phyloP scores from a whole-genome alignment of 2,329 filamentous ascomycete species.

The Leptographium lundbergii region DNA sequence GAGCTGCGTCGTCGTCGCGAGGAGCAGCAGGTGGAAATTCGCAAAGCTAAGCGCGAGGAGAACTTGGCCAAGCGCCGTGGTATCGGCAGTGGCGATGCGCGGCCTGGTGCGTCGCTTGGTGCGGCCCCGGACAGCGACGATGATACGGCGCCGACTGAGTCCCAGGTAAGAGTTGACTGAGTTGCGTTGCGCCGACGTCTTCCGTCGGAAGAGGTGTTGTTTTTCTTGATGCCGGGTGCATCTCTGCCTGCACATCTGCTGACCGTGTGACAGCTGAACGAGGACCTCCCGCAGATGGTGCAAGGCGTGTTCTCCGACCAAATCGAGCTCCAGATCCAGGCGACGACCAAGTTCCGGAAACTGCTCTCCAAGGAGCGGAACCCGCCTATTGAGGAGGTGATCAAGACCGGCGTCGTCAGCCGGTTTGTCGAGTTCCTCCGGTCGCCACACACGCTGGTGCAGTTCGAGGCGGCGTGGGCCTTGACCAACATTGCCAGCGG shows the following conservation, averaged over 20 bases:
- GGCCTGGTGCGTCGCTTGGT: conserved; percentile 69
- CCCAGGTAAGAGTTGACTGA: conserved; percentile 53
- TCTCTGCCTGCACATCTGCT: neutral
- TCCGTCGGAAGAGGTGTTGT: too few relatives aligned
- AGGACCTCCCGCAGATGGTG: conserved; percentile 97
- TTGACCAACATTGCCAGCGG: conserved; percentile 98
- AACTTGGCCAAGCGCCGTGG: conserved; percentile 97
- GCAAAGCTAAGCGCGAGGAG: conserved; percentile 97
- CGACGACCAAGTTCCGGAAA: conserved; percentile 97
- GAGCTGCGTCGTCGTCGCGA: conserved; percentile 96
- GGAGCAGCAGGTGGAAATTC: conserved; percentile 98
- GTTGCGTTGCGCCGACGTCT: neutral
- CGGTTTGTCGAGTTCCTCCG: conserved; percentile 97
- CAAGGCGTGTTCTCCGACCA: conserved; percentile 96
- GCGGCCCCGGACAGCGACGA: conserved; percentile 94
- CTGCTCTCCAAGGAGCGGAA: conserved; percentile 97
- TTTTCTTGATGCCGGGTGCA: too few relatives aligned
- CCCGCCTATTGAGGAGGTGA: conserved; percentile 96
- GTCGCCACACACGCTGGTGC: conserved; percentile 93
- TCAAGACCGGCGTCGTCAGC: conserved; percentile 95
- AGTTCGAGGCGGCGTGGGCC: conserved; percentile 98
- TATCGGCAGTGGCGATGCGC: conserved; percentile 69
- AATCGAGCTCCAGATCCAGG: conserved; percentile 93
- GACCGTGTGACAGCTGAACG: conserved; percentile 59
- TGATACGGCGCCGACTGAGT: conserved; percentile 88